Base-by-base conservation (phyloP, 441 rosid species). In the Gossypium davidsonii region DNA sequence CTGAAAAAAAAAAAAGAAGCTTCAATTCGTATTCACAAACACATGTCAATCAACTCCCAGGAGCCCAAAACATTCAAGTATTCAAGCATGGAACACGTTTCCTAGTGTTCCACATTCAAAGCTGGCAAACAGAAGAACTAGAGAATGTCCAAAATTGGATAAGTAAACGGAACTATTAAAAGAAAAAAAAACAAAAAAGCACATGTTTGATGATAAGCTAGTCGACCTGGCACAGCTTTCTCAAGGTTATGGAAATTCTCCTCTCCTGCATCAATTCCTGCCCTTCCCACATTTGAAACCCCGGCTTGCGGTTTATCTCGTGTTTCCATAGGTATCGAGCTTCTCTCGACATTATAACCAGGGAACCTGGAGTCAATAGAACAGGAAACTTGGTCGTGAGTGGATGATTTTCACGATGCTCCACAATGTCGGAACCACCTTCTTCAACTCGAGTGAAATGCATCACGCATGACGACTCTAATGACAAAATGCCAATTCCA, bases 271-370 rank as follows among this genome's bases (percentile, higher is more conserved):
- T 74, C 59, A 94, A 64, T 65, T 89, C 95, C 80, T 76, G 61
- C 39, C 91, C 94, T 42, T 84, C 83, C 97, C 95, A 92, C 10
- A 83, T 74, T 79, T 94, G 98, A 84, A 90, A 85, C 70, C 91
- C 92, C 12, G 90, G 87, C 55, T 83, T 87, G 67, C 98, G 86
- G 67, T 89, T 92, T 28, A 94, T 94, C 79, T 94, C 95, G 26
- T 94, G 97, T 82, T 87, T 94, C 98, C 98, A 91, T 0, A 2
- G 73, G 78, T 89, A 92, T 42, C 97, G 90, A 78, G 97, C 96
- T 55, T 89, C 94, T 70, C 90, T 89, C 0, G 88, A 90, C 88
- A 94, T 75, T 17, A 91, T 60, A 77, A 94, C 89, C 12, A 94
- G 84, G 55, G 93, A 94, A 66, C 97, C 98, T 1, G 93, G 90